A percentile compares a stretch with the other conserved stretches of the same genome.
These are phyloP conservation scores for Neurospora sp. DNA, from an alignment of 2,329 filamentous ascomycete species.

Conservation along the genomic window DNA sequence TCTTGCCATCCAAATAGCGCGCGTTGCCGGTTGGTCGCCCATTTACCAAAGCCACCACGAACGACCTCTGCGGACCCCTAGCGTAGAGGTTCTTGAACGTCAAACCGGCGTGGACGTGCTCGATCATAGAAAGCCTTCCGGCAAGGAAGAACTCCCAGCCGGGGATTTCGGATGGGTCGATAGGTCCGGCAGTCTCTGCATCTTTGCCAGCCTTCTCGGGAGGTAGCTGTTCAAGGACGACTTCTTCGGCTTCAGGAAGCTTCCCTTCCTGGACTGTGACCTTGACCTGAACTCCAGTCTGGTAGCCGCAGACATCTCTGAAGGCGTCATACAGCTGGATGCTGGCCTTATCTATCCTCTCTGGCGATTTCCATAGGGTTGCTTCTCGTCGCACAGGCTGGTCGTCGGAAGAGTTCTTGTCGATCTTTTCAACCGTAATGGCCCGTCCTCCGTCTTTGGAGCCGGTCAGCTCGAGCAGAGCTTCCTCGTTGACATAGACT, in stretches of 20 bases:
- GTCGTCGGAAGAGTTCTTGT: constrained; percentile 5
- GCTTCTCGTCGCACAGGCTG: constrained; percentile 30
- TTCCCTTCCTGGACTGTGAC: constrained; percentile 47
- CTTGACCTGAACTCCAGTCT: constrained; percentile 54
- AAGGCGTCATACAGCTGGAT: constrained; percentile 66
- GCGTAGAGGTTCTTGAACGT: constrained; percentile 55
- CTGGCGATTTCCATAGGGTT: constrained; percentile 39
- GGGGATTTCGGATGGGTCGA: constrained; percentile 23
- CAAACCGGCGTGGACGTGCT: constrained; percentile 61
- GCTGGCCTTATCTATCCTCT: constrained; percentile 55
- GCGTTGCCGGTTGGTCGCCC: constrained; percentile 34
- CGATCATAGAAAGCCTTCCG: constrained; percentile 34
- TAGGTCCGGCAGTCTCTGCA: constrained; percentile 8
- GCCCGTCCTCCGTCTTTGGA: constrained; percentile 32
- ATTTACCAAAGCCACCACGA: constrained; percentile 49
- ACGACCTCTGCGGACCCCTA: constrained; percentile 48
- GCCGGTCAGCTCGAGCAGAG: constrained; percentile 34
- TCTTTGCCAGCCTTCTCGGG: constrained; percentile 6
- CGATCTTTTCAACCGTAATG: constrained; percentile 16
- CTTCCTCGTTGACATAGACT: constrained; percentile 38
- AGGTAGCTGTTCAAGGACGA: constrained; percentile 53
- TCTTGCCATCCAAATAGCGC: constrained; percentile 21
- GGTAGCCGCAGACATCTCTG: constrained; percentile 62
- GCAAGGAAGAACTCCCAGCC: constrained; percentile 29
- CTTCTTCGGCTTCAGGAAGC: constrained; percentile 44